Conservation (phyloP, 768 basidiomycete genomes). For the Termitomyces bulborhizus region DNA sequence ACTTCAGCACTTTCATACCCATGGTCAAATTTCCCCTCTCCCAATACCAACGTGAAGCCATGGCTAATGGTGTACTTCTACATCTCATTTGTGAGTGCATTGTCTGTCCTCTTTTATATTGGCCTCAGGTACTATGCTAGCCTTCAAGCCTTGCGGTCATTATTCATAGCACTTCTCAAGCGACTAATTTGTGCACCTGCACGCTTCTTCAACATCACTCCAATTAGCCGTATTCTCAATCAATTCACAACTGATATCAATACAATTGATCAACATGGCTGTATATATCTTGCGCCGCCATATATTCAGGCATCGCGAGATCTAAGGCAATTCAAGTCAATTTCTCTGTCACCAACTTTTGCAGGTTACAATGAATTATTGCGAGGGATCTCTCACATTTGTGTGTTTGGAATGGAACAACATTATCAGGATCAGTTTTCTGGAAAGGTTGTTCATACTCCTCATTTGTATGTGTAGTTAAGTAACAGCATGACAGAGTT, state of each 20-base stretch:
- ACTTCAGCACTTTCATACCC: conserved; percentile 25
- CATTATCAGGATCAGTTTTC: conserved; percentile 64
- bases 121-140: conserved; percentile 63
- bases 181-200: conserved; percentile 57
- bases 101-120: conserved; percentile 48
- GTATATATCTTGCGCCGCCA: conserved; percentile 53
- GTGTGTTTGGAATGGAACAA: conserved; percentile 68
- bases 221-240: conserved; percentile 73
- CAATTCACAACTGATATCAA: conserved; percentile 76
- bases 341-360: conserved; percentile 67
- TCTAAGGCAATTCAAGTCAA: conserved; percentile 58
- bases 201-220: conserved; percentile 70
- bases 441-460: conserved; percentile 30
- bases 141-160: conserved; percentile 55
- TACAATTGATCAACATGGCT: conserved; percentile 69
- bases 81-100: conserved; percentile 54
- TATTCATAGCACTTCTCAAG: conserved; percentile 50
- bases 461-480: conserved; percentile 19
- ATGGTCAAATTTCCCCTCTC: conserved; percentile 49
- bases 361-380: conserved; percentile 69
- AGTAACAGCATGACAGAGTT: conserved; percentile 25
- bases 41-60: conserved; percentile 52
- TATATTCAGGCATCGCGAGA: conserved; percentile 63
- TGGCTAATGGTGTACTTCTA: conserved; percentile 62
- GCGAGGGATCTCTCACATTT: conserved; percentile 58